These are phyloP conservation scores for Salvia sclarea DNA, from an alignment of 305 asterid species.

Conservation along the genomic window DNA sequence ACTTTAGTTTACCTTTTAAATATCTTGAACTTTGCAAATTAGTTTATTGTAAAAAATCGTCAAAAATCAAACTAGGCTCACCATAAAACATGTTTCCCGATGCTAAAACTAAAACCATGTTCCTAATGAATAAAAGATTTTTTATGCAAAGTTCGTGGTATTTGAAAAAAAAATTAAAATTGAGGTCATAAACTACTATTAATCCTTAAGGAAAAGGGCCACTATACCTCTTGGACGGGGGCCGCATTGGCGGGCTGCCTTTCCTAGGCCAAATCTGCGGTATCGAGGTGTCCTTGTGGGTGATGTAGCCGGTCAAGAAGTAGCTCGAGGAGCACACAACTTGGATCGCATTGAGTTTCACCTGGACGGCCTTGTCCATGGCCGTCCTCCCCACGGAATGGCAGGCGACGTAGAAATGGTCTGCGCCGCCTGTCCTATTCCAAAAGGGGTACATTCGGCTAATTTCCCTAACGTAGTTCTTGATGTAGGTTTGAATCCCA, in stretches of 20 bases:
- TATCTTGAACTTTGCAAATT: too few species aligned
- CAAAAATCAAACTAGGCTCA: too few species aligned
- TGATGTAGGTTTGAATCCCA: slow-evolving; percentile 62
- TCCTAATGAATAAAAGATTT: too few species aligned
- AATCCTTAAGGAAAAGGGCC: neutral
- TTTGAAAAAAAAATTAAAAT: too few species aligned
- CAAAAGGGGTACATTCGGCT: slow-evolving; percentile 62
- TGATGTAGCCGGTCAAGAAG: slow-evolving; percentile 61
- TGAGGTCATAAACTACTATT: neutral
- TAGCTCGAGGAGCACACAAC: slow-evolving; percentile 92
- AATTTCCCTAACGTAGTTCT: slow-evolving; percentile 46
- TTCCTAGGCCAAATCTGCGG: slow-evolving; percentile 96
- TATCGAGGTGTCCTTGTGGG: slow-evolving; percentile 84
- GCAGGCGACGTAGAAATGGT: slow-evolving; percentile 87
- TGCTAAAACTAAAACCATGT: too few species aligned
- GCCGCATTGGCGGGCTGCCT: slow-evolving; percentile 42
- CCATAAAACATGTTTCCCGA: too few species aligned
- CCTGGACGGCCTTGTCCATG: slow-evolving; percentile 65
- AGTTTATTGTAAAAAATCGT: too few species aligned
- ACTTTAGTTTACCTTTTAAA: too few species aligned
- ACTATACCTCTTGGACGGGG: slow-evolving; percentile 52
- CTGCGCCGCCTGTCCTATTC: slow-evolving; percentile 86
- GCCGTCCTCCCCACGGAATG: slow-evolving; percentile 84
- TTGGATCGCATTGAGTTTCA: slow-evolving; percentile 76
- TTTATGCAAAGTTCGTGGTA: too few species aligned